phyloP scores from a whole-genome alignment of 148 eudicot genomes.

The Agrostemma githago region DNA sequence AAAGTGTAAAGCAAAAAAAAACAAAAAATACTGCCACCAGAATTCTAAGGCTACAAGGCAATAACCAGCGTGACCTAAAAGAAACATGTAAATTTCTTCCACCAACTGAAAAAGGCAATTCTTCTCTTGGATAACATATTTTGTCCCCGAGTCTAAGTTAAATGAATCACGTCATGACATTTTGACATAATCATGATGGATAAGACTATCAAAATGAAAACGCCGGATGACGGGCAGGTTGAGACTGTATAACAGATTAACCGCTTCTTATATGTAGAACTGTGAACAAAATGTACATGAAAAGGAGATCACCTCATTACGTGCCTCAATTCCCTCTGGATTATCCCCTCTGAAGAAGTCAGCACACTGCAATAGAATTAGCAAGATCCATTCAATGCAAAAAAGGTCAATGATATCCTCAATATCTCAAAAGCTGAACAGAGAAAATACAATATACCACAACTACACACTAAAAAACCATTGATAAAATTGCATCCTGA shows the following conservation, averaged over 20 bases:
- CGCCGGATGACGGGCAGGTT: not conserved
- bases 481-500: not conserved
- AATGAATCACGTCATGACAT: not conserved
- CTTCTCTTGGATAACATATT: not conserved
- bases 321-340: conserved; percentile 96
- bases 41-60: not conserved
- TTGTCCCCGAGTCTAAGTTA: not conserved
- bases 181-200: not conserved
- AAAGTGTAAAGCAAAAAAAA: not conserved
- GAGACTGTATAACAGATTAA: not conserved
- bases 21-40: not conserved
- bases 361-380: conserved; percentile 55
- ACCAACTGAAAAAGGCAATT: not conserved
- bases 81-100: not conserved
- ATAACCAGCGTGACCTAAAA: not conserved
- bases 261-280: not conserved
- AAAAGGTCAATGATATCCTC: not conserved
- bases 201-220: not conserved
- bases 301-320: conserved; percentile 73
- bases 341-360: conserved; percentile 96
- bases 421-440: not conserved
- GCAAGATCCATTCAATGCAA: conserved; percentile 12
- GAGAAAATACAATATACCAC: not conserved
- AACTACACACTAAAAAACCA: not conserved
- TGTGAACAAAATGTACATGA: not conserved